phyloP scores from a whole-genome alignment of 192 early-diverging fungal genomes.

The Coemansia sp. region DNA sequence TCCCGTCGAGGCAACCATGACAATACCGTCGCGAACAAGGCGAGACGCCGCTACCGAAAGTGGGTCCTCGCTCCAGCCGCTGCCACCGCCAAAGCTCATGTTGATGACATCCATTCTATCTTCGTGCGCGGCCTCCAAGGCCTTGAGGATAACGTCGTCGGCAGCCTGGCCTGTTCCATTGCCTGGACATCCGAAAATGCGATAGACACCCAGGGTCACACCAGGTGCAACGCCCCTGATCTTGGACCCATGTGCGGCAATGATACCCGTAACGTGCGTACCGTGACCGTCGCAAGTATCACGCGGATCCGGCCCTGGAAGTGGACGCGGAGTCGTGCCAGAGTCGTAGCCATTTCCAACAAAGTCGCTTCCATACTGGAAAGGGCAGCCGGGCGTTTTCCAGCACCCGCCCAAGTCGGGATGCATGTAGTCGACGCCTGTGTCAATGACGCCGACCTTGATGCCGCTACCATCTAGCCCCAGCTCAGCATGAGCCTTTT shows the following conservation, averaged over 20 bases:
- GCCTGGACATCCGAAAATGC: constrained; percentile 78
- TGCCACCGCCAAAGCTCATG: constrained; percentile 75
- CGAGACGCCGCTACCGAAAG: constrained; percentile 61
- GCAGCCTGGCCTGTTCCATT: constrained; percentile 66
- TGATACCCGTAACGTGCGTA: constrained; percentile 70
- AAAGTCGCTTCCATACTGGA: constrained; percentile 65
- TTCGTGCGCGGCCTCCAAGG: constrained; percentile 66
- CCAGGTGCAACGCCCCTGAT: constrained; percentile 81
- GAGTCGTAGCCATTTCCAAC: constrained; percentile 59
- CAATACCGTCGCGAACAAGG: constrained; percentile 41
- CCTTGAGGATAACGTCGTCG: constrained; percentile 70
- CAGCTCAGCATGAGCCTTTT: constrained; percentile 55
- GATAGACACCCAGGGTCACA: constrained; percentile 75
- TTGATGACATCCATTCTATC: constrained; percentile 83
- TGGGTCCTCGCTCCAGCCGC: constrained; percentile 63
- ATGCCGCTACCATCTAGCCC: constrained; percentile 64
- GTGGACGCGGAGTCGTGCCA: constrained; percentile 32
- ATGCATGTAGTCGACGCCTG: constrained; percentile 56
- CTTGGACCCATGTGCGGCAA: constrained; percentile 66
- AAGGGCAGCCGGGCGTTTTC: constrained; percentile 61
- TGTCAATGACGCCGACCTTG: constrained; percentile 55
- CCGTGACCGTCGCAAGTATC: constrained; percentile 67
- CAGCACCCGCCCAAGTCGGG: constrained; percentile 55
- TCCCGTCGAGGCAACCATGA: constrained; percentile 64
- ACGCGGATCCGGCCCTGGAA: constrained; percentile 58